Evolutionary conservation across 305 asterid genomes (phyloP).

Genomic region (Galium porrigens): DNA sequence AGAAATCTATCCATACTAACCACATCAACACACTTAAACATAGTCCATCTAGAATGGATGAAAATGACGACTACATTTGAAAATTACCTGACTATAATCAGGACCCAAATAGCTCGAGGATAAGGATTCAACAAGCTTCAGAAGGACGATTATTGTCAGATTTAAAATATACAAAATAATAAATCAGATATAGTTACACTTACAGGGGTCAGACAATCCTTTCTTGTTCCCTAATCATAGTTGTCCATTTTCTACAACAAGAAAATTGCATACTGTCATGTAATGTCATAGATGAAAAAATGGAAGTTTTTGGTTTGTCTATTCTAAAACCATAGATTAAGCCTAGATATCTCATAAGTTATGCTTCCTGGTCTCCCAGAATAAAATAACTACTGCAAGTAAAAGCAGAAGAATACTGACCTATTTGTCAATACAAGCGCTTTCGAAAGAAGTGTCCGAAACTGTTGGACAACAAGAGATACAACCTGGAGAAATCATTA

Average conservation of each 20-base stretch:
- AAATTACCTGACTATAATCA: conserved; percentile 74
- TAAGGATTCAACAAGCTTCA: conserved; percentile 73
- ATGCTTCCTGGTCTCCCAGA: not conserved
- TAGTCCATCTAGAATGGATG: conserved; percentile 9
- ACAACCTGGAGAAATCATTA: conserved; percentile 43
- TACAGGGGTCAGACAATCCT: conserved; percentile 83
- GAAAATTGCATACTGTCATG: conserved; percentile 11
- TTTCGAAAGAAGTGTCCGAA: conserved; percentile 76
- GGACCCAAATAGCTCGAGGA: conserved; percentile 84
- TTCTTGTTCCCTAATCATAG: conserved; percentile 89
- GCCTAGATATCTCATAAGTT: not conserved
- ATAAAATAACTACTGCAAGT: conserved; percentile 69
- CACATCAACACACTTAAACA: conserved; percentile 12
- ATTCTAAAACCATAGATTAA: not conserved
- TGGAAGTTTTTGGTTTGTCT: not conserved
- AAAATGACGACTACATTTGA: conserved; percentile 13
- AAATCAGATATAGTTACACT: conserved; percentile 23
- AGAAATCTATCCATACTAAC: conserved; percentile 45
- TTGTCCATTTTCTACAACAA: conserved; percentile 70
- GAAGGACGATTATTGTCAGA: conserved; percentile 22
- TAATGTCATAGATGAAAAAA: conserved; percentile 3
- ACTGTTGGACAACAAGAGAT: conserved; percentile 64
- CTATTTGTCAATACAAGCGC: conserved; percentile 89
- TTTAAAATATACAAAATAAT: conserved; percentile 14
- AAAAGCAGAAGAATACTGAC: conserved; percentile 25